These are phyloP conservation scores for Didymella glomerata DNA, from an alignment of 2,329 filamentous ascomycete species.

Conservation along the genomic window DNA sequence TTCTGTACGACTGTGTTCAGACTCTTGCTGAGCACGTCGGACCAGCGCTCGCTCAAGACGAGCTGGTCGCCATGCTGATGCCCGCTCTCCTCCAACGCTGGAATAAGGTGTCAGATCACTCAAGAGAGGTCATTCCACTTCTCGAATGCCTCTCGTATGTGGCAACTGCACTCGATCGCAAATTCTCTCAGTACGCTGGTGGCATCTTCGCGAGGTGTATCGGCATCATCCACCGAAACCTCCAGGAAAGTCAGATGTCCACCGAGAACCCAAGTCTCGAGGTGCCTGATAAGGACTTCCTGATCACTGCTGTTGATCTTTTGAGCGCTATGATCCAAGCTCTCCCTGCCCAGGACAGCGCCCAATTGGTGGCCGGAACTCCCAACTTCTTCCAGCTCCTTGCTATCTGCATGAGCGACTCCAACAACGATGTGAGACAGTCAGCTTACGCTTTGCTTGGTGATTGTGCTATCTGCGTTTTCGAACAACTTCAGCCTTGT, in stretches of 20 bases:
- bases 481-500: slow-evolving; percentile 77
- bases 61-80: slow-evolving; percentile 88
- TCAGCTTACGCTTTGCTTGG: slow-evolving; percentile 95
- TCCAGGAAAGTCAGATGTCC: slow-evolving; percentile 80
- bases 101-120: slow-evolving; percentile 85
- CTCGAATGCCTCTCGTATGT: slow-evolving; percentile 98
- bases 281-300: slow-evolving; percentile 92
- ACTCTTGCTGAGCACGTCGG: slow-evolving; percentile 93
- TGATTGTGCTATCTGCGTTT: slow-evolving; percentile 93
- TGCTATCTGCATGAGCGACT: slow-evolving; percentile 90
- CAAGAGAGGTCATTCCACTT: slow-evolving; percentile 90
- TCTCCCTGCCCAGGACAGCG: slow-evolving; percentile 75
- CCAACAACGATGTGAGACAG: slow-evolving; percentile 90
- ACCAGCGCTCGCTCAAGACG: slow-evolving; percentile 77
- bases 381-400: slow-evolving; percentile 90
- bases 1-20: slow-evolving; percentile 97
- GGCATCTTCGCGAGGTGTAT: slow-evolving; percentile 89
- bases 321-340: slow-evolving; percentile 94
- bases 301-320: slow-evolving; percentile 93
- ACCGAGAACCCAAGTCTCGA: slow-evolving; percentile 74
- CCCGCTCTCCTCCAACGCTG: slow-evolving; percentile 89
- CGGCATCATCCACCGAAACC: slow-evolving; percentile 88
- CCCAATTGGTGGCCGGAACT: slow-evolving; percentile 77
- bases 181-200: slow-evolving; percentile 84
- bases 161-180: slow-evolving; percentile 80